Percentiles rank a stretch among this genome's conserved stretches.
Conservation (phyloP, 306 rosid species). For the Pachyrhizus erosus region DNA sequence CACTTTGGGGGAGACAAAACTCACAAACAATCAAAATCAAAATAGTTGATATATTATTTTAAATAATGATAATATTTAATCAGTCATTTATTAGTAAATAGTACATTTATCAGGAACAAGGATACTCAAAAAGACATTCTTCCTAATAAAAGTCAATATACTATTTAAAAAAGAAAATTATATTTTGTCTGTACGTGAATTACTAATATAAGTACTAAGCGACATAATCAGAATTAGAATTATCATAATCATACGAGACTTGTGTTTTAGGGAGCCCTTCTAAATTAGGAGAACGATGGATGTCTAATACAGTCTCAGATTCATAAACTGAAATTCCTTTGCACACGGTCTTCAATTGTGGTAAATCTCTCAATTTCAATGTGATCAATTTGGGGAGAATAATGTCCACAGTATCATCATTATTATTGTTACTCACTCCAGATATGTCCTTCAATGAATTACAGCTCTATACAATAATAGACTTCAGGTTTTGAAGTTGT, state of each 20-base stretch:
- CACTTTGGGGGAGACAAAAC: too few species aligned
- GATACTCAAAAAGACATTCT: too few species aligned
- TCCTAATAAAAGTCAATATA: too few species aligned
- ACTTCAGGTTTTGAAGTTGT: not conserved
- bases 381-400: not conserved
- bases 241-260: not conserved
- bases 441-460: not conserved
- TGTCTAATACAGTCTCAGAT: not conserved
- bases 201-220: too few species aligned
- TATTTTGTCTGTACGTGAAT: too few species aligned
- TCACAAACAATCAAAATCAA: too few species aligned
- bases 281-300: not conserved
- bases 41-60: too few species aligned
- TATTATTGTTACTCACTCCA: not conserved
- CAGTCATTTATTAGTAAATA: too few species aligned
- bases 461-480: accelerated
- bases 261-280: not conserved
- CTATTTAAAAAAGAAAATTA: too few species aligned
- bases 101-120: too few species aligned
- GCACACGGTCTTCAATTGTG: not conserved
- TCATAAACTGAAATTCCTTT: not conserved
- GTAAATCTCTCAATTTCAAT: accelerated
- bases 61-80: too few species aligned
- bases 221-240: not conserved
- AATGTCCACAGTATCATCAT: not conserved